These are phyloP conservation scores for Colletotrichum sp. DNA, from an alignment of 2,329 filamentous ascomycete genomes.

Conservation along the genomic window DNA sequence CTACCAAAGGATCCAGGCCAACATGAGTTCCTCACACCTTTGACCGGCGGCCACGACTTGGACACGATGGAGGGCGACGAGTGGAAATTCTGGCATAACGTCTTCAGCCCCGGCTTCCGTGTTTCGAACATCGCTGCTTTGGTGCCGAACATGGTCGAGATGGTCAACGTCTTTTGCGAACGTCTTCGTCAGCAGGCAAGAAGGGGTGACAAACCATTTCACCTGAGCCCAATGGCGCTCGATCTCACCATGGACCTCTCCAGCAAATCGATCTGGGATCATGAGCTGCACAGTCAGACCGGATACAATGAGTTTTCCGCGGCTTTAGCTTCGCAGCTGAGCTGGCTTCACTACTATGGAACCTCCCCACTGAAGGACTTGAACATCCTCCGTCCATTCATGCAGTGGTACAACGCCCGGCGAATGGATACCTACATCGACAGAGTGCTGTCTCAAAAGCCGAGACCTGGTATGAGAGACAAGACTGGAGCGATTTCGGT, in stretches of 20 bases:
- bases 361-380: background rate
- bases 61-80: constrained; percentile 32
- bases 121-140: constrained; percentile 36
- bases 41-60: constrained; percentile 36
- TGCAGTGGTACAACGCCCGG: background rate
- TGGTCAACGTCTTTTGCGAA: constrained; percentile 36
- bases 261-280: background rate
- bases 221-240: background rate
- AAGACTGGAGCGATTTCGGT: background rate
- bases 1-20: constrained; percentile 18
- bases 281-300: background rate
- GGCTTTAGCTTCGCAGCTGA: background rate
- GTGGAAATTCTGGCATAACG: constrained; percentile 32
- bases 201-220: constrained; percentile 28
- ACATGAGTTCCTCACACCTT: constrained; percentile 34
- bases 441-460: background rate
- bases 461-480: background rate
- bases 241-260: background rate
- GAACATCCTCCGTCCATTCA: background rate
- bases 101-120: constrained; percentile 41
- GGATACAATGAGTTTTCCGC: background rate
- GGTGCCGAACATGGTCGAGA: constrained; percentile 40
- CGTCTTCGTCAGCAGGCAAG: constrained; percentile 26
- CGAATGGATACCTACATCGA: background rate
- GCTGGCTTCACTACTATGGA: background rate